Conservation (phyloP, 257 asterid species). For the Primulina tabacum region DNA sequence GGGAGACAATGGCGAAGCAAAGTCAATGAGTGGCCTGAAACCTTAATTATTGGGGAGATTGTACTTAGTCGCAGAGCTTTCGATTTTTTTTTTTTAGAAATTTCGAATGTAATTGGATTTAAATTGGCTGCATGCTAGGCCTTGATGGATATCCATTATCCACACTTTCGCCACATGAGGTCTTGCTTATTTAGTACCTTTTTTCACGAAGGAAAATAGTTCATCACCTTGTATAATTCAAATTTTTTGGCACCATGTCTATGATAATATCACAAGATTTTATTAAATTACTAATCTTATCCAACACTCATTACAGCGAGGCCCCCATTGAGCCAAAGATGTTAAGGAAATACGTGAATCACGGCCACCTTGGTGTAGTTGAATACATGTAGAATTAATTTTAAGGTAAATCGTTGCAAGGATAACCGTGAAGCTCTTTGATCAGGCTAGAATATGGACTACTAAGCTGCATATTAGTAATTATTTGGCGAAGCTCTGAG, state of each 20-base stretch:
- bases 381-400: constrained; percentile 24
- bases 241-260: neutral
- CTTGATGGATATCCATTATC: too few relatives aligned
- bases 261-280: neutral
- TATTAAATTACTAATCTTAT: neutral
- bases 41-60: too few relatives aligned
- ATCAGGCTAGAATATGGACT: constrained; percentile 46
- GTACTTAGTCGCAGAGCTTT: neutral
- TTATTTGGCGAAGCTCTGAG: constrained; percentile 67
- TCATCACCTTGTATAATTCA: neutral
- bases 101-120: neutral
- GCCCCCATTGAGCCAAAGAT: constrained; percentile 18
- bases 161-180: too few relatives aligned
- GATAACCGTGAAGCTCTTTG: constrained; percentile 47
- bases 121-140: neutral
- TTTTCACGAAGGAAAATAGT: neutral
- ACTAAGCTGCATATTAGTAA: constrained; percentile 55
- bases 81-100: neutral
- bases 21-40: neutral
- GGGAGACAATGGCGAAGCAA: neutral
- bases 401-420: constrained; percentile 37
- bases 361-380: neutral
- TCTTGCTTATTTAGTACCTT: neutral
- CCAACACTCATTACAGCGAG: neutral
- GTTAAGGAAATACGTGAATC: constrained; percentile 17